Evolutionary conservation across 805 yeast species (phyloP), one percentile per base, ranked within the genome.

Genomic region (Kodamaea restingae): DNA sequence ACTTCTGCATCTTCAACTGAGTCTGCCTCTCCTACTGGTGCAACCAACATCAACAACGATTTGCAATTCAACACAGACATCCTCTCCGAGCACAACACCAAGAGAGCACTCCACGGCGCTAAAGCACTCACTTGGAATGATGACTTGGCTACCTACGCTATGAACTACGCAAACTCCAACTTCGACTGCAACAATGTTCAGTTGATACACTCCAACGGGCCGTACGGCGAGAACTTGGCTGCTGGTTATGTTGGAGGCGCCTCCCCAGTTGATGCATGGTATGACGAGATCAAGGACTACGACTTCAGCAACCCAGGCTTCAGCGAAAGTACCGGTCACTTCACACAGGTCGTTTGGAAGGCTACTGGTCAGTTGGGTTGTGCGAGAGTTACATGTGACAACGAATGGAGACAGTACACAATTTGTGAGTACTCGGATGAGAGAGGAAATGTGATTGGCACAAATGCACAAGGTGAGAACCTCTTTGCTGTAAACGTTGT

Each of bases 351-450:
- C 42, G 48, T 67, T 7, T 67, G 72, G 73, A 61, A 61, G 40
- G 35, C 49, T 12, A 48, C 70, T 11, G 40, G 45, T 25, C 40
- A 51, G 15, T 14, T 67, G 14, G 73, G 70, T 1, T 67, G 73
- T 50, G 66, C 68, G 4, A 20, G 35, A 12, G 15, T 74, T 29
- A 43, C 55, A 35, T 78, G 83, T 59, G 52, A 60, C 51, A 61
- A 61, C 41, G 60, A 52, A 25, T 75, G 78, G 75, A 67, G 75
- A 43, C 77, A 76, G 46, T 83, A 81, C 60, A 64, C 84, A 45
- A 78, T 83, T 42, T 84, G 93, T 70, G 83, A 81, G 55, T 84
- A 84, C 61, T 45, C 55, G n/a, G 58, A 66, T 30, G 57, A 67
- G 18, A 65, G 73, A 49, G 85, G 85, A 54, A 79, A 79, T 52